phyloP scores from a whole-genome alignment of 768 basidiomycete genomes.

The Leccinum olivaceopallidum region DNA sequence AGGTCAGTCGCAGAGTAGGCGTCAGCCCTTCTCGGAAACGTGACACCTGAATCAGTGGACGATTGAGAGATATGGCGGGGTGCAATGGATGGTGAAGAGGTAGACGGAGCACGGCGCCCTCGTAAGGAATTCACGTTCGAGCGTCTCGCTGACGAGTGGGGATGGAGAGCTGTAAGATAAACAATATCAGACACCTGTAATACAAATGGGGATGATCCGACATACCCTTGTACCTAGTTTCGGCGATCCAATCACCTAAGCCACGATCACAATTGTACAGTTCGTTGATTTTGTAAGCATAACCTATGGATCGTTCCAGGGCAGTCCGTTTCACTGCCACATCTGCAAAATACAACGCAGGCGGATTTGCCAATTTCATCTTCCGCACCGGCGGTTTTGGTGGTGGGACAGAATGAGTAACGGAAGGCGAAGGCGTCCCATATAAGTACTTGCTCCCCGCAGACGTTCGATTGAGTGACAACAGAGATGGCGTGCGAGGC shows the following conservation, averaged over 20 bases:
- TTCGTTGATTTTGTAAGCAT: conserved; percentile 84
- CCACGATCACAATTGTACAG: conserved; percentile 75
- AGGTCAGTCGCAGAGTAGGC: conserved; percentile 79
- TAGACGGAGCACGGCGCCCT: conserved; percentile 35
- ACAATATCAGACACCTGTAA: conserved; percentile 5
- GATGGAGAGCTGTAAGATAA: conserved; percentile 20
- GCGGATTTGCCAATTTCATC: conserved; percentile 48
- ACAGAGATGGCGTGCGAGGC: conserved; percentile 66
- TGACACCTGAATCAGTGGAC: conserved; percentile 73
- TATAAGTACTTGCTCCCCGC: conserved; percentile 25
- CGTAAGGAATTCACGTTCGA: conserved; percentile 21
- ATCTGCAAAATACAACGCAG: conserved; percentile 73
- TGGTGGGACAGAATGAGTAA: conserved; percentile 35
- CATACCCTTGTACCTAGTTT: conserved; percentile 56
- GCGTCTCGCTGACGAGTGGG: conserved; percentile 30
- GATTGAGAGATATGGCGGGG: conserved; percentile 68
- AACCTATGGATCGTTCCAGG: conserved; percentile 68
- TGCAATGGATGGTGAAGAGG: conserved; percentile 48
- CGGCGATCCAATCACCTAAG: conserved; percentile 70
- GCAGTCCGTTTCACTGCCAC: conserved; percentile 54
- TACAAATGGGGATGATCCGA: neutral
- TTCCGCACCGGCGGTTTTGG: conserved; percentile 28
- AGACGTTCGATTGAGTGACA: conserved; percentile 37
- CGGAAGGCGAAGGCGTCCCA: conserved; percentile 27
- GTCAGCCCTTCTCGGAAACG: conserved; percentile 80